phyloP scores from a whole-genome alignment of 371 early-diverging fungal genomes.

The Haplosporangium sp. region DNA sequence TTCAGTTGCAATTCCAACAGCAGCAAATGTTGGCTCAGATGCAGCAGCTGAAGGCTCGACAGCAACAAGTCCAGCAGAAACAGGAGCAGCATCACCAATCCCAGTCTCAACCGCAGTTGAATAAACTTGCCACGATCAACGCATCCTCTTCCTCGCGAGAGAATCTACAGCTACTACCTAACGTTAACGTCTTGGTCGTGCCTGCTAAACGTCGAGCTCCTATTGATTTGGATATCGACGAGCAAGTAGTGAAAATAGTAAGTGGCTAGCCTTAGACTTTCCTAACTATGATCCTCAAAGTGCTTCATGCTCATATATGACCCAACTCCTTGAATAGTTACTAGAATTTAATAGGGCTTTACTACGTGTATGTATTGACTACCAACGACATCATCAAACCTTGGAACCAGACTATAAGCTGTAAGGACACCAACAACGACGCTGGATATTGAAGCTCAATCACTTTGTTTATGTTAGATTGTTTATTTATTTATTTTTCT shows the following conservation, averaged over 20 bases:
- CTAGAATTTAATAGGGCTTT: conserved; percentile 52
- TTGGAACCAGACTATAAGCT: conserved; percentile 38
- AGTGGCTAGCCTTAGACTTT: background rate
- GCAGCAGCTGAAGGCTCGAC: conserved; percentile 28
- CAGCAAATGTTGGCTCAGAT: conserved; percentile 19
- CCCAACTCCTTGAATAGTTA: conserved; percentile 8
- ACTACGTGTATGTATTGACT: conserved; percentile 49
- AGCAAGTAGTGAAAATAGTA: conserved; percentile 46
- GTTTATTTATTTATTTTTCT: background rate
- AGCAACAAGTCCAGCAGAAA: conserved; percentile 20
- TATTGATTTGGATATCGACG: conserved; percentile 37
- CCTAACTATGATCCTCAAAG: background rate
- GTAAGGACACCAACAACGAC: conserved; percentile 7
- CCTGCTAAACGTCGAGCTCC: background rate
- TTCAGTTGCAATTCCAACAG: conserved; percentile 15
- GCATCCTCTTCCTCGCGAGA: background rate
- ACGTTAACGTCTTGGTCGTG: background rate
- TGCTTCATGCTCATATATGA: no score
- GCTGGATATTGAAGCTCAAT: background rate
- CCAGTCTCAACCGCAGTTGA: conserved; percentile 25
- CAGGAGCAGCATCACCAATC: conserved; percentile 16
- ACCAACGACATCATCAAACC: conserved; percentile 24
- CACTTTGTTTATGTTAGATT: background rate
- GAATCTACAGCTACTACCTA: background rate
- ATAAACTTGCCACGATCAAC: conserved; percentile 4